Evolutionary conservation across 768 basidiomycete genomes (phyloP), one percentile per base, ranked within the genome.

Genomic region (Exidia glandulosa): DNA sequence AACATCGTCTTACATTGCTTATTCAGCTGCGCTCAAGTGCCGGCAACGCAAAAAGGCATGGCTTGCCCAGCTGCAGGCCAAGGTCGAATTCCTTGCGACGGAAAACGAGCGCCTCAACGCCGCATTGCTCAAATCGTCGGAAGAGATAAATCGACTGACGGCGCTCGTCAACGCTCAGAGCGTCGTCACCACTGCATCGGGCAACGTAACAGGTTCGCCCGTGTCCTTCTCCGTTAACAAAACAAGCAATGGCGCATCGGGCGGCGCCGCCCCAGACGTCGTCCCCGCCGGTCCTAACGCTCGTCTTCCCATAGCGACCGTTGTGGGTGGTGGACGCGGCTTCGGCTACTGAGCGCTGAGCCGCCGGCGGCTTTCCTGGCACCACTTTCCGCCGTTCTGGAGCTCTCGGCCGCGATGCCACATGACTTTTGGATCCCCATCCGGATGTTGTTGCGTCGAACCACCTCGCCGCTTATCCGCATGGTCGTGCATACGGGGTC

Each of bases 21-120:
- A 2, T 23, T 7, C 66, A 97, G 95, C 96, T 62, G 96, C 96
- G 5, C 84, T 98, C 65, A 98, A 98, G 75, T 99, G 96, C 74
- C 92, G 96, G 34, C 96, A 99, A 70, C 88, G 96, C 61, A 99
- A 99, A 75, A 99, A 99, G 73, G 93, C 93, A 3, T 99, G 96
- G 96, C 81, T 98, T 14, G 80, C 85, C 31, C 86, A 90, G 63
- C 79, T 99, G 19, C 96, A 99, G 72, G 83, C 87, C 41, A 94
- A 94, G 68, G 93, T 95, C 73, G 96, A 99, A 70, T 89, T 78
- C 65, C 82, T 99, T 41, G 77, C 81, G n/a, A 84, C 87, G 64
- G 96, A 99, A 74, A 99, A 99, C 73, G 95, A 98, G 71, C 85
- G 91, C 27, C 83, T 99, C 29, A 87, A 90, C 32, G 79, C 83